Evolutionary conservation across 495 filamentous ascomycete species (phyloP).

Genomic region (Saxophila tyrrhenica): DNA sequence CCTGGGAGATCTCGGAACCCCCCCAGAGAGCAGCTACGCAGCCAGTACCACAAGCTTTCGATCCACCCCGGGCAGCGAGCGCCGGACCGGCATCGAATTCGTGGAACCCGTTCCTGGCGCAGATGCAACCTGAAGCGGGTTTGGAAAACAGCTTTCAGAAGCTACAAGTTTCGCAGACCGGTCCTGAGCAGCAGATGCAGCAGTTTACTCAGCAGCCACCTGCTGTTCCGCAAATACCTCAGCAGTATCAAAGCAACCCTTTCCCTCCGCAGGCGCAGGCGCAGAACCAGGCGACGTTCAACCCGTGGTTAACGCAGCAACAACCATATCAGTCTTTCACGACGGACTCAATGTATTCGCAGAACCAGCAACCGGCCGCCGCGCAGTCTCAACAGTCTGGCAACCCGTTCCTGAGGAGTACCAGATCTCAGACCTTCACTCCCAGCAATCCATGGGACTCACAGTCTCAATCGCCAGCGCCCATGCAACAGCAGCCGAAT

Average conservation of each 20-base stretch:
- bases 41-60: conserved; percentile 6
- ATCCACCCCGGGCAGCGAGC: conserved; percentile 14
- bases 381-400: conserved; percentile 30
- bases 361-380: not conserved
- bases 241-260: conserved; percentile 36
- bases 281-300: not conserved
- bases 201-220: conserved; percentile 19
- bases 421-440: conserved; percentile 27
- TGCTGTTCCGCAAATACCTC: conserved; percentile 30
- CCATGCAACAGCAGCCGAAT: conserved; percentile 18
- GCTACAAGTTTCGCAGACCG: conserved; percentile 16
- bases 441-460: conserved; percentile 26
- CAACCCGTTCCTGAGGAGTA: conserved; percentile 27
- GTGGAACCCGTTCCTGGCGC: conserved; percentile 19
- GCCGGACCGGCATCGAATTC: conserved; percentile 8
- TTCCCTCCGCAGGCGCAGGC: conserved; percentile 12
- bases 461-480: conserved; percentile 4
- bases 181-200: conserved; percentile 7
- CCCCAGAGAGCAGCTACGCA: conserved; percentile 11
- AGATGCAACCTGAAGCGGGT: conserved; percentile 7
- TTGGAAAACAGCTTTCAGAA: conserved; percentile 15
- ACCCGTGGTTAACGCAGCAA: conserved; percentile 11
- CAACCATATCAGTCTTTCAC: conserved; percentile 10
- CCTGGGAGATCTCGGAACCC: conserved; percentile 13
- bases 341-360: not conserved